These are phyloP conservation scores for Floccularia luteovirens DNA, from an alignment of 768 basidiomycete species.

Conservation along the genomic window DNA sequence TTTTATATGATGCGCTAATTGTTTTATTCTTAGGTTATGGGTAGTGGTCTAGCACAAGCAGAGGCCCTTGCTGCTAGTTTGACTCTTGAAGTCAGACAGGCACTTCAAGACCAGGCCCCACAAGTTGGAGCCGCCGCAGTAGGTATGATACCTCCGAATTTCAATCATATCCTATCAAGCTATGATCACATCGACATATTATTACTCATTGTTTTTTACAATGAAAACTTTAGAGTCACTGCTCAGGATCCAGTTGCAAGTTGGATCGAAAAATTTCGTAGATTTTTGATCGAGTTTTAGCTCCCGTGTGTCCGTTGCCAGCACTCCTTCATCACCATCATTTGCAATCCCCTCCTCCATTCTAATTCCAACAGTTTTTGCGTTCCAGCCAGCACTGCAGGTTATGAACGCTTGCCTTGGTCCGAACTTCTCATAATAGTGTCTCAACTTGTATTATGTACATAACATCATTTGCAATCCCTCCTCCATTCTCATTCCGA, in stretches of 20 bases:
- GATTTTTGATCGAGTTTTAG: not conserved
- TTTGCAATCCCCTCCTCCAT: not conserved
- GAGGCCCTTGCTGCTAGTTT: too few species aligned
- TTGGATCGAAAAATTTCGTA: not conserved
- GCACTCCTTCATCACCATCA: not conserved
- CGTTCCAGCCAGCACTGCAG: too few species aligned
- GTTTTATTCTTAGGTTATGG: too few species aligned
- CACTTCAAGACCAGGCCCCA: too few species aligned
- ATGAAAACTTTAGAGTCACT: not conserved
- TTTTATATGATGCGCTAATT: too few species aligned
- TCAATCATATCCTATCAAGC: not conserved
- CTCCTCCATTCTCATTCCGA: not conserved
- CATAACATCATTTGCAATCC: not conserved
- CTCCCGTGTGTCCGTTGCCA: not conserved
- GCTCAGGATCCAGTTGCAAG: not conserved
- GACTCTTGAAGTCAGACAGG: too few species aligned
- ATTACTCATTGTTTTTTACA: not conserved
- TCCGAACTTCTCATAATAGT: too few species aligned
- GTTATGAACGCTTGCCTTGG: too few species aligned
- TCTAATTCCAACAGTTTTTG: not conserved
- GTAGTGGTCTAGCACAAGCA: too few species aligned
- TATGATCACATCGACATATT: not conserved
- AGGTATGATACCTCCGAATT: not conserved
- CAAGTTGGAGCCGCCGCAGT: too few species aligned
- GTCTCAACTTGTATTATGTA: too few species aligned